A percentile compares a stretch with the other conserved stretches of the same genome.
Evolutionary conservation across 306 rosid genomes (phyloP).

Genomic region (Glycine tomentella): DNA sequence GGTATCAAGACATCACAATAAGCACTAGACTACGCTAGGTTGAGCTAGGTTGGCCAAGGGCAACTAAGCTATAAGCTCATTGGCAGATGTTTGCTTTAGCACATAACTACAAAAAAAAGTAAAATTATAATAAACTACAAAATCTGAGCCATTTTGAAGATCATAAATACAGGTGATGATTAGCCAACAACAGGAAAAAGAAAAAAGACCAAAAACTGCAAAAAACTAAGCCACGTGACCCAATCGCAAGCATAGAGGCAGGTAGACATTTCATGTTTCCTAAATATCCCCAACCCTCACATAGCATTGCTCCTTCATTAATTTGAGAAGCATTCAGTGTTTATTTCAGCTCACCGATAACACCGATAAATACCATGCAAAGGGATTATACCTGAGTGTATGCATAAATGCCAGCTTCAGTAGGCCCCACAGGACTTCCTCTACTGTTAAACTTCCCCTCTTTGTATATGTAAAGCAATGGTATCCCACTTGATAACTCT

Average conservation of each 20-base stretch:
- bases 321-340: constrained; percentile 2
- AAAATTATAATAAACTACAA: background rate
- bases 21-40: background rate
- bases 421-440: constrained; percentile 91
- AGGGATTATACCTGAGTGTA: constrained; percentile 71
- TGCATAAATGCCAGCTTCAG: constrained; percentile 95
- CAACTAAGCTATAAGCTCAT: background rate
- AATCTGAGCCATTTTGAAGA: constrained; percentile 6
- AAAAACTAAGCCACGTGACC: constrained; percentile 31
- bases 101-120: background rate
- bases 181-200: background rate
- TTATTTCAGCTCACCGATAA: constrained; percentile 24
- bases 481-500: constrained; percentile 92
- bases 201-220: background rate
- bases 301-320: background rate
- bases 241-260: background rate
- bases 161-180: background rate
- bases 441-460: constrained; percentile 77
- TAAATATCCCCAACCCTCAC: constrained; percentile 6
- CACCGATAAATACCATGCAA: background rate
- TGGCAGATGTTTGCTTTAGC: background rate
- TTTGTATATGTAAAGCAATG: constrained; percentile 91
- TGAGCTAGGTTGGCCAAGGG: background rate
- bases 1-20: background rate
- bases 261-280: background rate